Evolutionary conservation across 805 yeast genomes (phyloP).

Genomic region (Lachancea meyersii): DNA sequence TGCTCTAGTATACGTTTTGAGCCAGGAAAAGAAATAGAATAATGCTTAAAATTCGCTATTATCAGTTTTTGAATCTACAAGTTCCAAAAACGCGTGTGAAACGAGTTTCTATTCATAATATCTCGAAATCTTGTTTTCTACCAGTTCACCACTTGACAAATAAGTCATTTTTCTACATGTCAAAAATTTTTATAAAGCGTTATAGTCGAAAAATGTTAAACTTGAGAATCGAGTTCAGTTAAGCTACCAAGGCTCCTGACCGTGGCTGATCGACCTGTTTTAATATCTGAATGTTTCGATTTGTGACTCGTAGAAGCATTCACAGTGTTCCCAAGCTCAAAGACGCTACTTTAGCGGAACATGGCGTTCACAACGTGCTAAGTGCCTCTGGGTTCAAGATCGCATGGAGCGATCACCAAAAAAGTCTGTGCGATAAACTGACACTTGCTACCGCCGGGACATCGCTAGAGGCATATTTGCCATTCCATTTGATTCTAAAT

Average conservation of each 20-base stretch:
- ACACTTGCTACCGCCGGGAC: slow-evolving; percentile 69
- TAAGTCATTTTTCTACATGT: not conserved
- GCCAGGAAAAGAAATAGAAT: too few relatives aligned
- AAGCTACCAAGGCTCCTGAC: not conserved
- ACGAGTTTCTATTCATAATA: too few relatives aligned
- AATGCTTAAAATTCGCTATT: too few relatives aligned
- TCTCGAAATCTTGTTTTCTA: too few relatives aligned
- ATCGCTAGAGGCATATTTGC: slow-evolving; percentile 65
- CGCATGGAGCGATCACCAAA: slow-evolving; percentile 82
- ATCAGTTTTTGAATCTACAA: too few relatives aligned
- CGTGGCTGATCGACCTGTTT: not conserved
- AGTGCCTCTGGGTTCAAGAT: slow-evolving; percentile 51
- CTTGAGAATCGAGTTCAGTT: not conserved
- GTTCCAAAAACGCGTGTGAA: too few relatives aligned
- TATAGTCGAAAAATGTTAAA: not conserved
- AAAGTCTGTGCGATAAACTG: slow-evolving; percentile 51
- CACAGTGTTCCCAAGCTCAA: slow-evolving; percentile 31
- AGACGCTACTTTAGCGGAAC: slow-evolving; percentile 11
- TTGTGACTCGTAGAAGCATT: slow-evolving; percentile 22
- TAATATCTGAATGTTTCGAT: slow-evolving; percentile 16
- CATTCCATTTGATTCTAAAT: slow-evolving; percentile 61
- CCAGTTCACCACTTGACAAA: too few relatives aligned
- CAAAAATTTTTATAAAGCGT: not conserved
- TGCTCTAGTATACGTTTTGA: too few relatives aligned
- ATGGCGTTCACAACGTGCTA: slow-evolving; percentile 28